Base-by-base conservation (phyloP, 352 stramenopile species). In the Sclerospora graminicola region DNA sequence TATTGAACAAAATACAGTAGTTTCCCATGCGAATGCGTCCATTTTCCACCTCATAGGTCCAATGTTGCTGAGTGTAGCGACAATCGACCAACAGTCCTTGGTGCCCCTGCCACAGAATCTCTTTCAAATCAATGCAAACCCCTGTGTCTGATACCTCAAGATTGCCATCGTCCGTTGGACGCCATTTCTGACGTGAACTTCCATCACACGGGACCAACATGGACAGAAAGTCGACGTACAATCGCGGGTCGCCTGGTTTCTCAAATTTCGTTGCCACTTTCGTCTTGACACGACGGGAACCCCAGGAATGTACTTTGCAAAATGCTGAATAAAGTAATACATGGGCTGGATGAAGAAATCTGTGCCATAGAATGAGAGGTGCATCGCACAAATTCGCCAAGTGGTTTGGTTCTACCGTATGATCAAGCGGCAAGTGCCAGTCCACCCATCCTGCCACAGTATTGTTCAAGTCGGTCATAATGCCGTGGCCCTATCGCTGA, bases 371-470 rank as follows among this genome's bases (percentile, higher is more conserved):
- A 46, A 96, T 82, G 40, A 96, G 72, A 15, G 82, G 77, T 14
- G 82, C 72, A 23, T 89, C 77, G 40, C 74, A 87, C 8, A 66
- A 59, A n/a, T n/a, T n/a, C n/a, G n/a, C n/a, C n/a, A n/a, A n/a
- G n/a, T n/a, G n/a, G n/a, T n/a, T n/a, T n/a, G 89, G 87, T 4
- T 88, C 89, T 20, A 87, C 89, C 7, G 33, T 76, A 56, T 84
- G 68, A 41, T 94, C 82, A 0, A 97, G 67, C 5, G 95, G 33
- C 29, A 97, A 48, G 60, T 97, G 97, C 87, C 88, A 97, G 66
- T 97, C 84, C 30, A 95, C 79, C 87, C 88, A 97, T 1, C 84
- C 84, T 24, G 73, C 61, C 13, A 85, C 79, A 50, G 67, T 81
- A 53, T 93, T 87, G 63, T 93, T 96, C 20, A 93, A 66, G 48